Conservation (phyloP, 2,329 filamentous ascomycete genomes). For the Trichoderma oligosporum region DNA sequence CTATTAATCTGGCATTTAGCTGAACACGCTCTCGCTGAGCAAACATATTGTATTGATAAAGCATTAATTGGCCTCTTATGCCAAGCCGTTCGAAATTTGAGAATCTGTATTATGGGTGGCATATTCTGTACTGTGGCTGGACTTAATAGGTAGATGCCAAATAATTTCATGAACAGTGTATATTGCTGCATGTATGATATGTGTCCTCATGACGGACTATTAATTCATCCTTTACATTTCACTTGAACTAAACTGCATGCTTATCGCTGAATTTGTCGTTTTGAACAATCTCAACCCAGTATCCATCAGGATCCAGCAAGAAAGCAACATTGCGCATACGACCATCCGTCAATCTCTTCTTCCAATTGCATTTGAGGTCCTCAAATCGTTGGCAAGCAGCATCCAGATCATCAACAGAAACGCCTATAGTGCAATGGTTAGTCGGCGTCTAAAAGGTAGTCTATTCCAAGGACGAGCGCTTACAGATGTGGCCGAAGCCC, state of each 20-base stretch:
- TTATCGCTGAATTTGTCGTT: constrained; percentile 64
- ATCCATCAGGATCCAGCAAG: constrained; percentile 79
- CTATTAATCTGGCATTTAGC: background rate
- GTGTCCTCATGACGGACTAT: background rate
- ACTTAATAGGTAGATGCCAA: too few relatives aligned
- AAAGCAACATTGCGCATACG: constrained; percentile 94
- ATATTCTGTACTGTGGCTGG: too few relatives aligned
- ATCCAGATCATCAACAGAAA: constrained; percentile 84
- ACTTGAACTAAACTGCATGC: constrained; percentile 25
- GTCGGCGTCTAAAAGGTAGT: background rate
- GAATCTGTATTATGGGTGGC: too few relatives aligned
- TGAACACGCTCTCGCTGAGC: too few relatives aligned
- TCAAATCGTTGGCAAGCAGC: constrained; percentile 86
- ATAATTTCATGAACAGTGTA: too few relatives aligned
- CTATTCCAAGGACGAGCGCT: constrained; percentile 27
- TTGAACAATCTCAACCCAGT: constrained; percentile 79
- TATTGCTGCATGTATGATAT: background rate
- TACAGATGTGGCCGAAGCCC: constrained; percentile 91
- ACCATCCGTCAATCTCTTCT: constrained; percentile 91
- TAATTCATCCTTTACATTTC: too few relatives aligned
- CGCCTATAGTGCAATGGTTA: constrained; percentile 43
- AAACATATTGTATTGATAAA: too few relatives aligned
- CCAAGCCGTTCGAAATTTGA: too few relatives aligned
- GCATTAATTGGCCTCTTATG: too few relatives aligned
- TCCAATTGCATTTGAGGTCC: constrained; percentile 76